Base-by-base conservation (phyloP, 2,329 filamentous ascomycete species). In the Pyrenophora tritici-repentis region DNA sequence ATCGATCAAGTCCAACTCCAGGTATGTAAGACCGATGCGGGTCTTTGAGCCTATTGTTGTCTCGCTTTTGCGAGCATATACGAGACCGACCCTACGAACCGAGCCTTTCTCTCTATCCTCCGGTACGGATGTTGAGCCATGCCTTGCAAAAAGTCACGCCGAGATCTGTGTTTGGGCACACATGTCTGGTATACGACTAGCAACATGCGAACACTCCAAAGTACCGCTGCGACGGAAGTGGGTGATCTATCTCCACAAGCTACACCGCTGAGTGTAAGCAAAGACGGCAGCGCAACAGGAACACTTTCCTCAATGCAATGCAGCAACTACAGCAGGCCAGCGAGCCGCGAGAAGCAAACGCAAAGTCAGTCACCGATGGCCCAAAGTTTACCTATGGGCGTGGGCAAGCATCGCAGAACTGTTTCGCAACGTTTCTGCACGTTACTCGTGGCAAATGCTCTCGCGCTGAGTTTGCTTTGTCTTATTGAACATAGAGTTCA, bases 1-100 rank as follows among this genome's bases (percentile, higher is more conserved):
- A 91, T 99, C 78, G 90, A 86, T 79, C 93, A 97, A 84, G 81
- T 81, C 81, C 90, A 95, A 87, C 95, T 99, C 82, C 97, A 99
- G 94, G 94, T 99, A 99, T 95, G 94, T 99, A 91, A 91, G 85
- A 68, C 65, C 88, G 82, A 87, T 63, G 63, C 68, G 63, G 73
- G 71, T 71, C 67, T 74, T 71, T 73, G 67, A 73, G 66, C 74
- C 74, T 74, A 64, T 53, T 62, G 58, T 61, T 65, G 46, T 54
- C 47, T 68, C 65, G 65, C 62, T 48, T 58, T 59, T 59, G 60
- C 64, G 61, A 66, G 63, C 64, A 53, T 63, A 56, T 55, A 62
- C 67, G 61, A 67, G 62, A 68, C 65, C 69, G 61, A 67, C 62
- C 63, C 71, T 63, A 67, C 63, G 54, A 63, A 47, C 51, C 59